phyloP scores from a whole-genome alignment of 129 eudicot genomes.

The Arctium minus region DNA sequence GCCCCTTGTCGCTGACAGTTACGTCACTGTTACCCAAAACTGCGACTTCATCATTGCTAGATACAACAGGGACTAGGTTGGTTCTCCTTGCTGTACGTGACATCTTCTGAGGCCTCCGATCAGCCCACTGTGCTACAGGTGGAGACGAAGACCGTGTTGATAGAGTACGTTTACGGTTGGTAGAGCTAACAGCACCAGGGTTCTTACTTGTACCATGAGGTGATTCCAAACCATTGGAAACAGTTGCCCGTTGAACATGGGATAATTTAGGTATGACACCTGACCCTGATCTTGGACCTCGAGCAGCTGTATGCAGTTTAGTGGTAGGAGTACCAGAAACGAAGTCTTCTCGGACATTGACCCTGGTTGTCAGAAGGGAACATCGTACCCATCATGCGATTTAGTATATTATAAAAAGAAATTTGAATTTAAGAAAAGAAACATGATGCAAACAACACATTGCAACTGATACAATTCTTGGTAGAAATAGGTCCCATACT shows the following conservation, averaged over 20 bases:
- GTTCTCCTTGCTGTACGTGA: conserved; percentile 81
- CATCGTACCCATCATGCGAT: background rate
- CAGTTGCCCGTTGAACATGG: conserved; percentile 42
- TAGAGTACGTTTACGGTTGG: conserved; percentile 53
- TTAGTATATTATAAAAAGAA: background rate
- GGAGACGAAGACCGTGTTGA: conserved; percentile 75
- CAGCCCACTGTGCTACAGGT: conserved; percentile 81
- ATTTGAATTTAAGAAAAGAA: background rate
- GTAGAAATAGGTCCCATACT: conserved; percentile 37
- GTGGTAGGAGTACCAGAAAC: conserved; percentile 53
- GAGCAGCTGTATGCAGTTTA: conserved; percentile 48
- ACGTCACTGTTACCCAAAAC: conserved; percentile 38
- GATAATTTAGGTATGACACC: conserved; percentile 47
- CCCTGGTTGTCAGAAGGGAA: conserved; percentile 24
- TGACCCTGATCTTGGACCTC: conserved; percentile 69
- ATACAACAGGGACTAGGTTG: conserved; percentile 57
- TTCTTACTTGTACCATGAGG: conserved; percentile 54
- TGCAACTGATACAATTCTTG: background rate
- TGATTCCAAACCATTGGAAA: conserved; percentile 63
- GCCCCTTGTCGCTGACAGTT: conserved; percentile 41
- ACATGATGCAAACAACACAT: background rate
- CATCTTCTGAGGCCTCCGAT: conserved; percentile 78
- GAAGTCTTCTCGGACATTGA: conserved; percentile 55
- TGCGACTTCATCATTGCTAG: conserved; percentile 46
- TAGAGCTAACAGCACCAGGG: conserved; percentile 36